phyloP scores from a whole-genome alignment of 768 basidiomycete species.

The Pholiota conissans region DNA sequence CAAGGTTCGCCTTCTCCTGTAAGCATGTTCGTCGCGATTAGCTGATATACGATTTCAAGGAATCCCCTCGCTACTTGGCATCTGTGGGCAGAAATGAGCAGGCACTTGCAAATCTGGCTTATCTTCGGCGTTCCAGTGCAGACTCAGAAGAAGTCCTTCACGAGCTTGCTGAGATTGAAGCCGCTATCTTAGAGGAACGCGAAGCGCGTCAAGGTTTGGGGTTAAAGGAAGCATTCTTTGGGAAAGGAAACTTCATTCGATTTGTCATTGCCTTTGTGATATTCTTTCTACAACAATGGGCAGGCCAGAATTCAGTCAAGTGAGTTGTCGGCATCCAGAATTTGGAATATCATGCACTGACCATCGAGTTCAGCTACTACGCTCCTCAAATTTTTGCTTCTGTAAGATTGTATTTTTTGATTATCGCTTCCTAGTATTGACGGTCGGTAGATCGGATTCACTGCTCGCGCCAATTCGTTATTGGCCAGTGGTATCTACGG shows the following conservation, averaged over 20 bases:
- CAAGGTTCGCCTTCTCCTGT: conserved; percentile 35
- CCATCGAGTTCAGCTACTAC: conserved; percentile 49
- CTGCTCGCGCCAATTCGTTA: conserved; percentile 55
- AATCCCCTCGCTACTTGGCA: conserved; percentile 78
- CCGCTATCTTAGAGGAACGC: conserved; percentile 74
- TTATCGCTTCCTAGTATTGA: neutral
- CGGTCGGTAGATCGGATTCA: conserved; percentile 59
- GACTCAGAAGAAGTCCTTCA: conserved; percentile 47
- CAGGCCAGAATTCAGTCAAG: conserved; percentile 80
- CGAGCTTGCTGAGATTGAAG: conserved; percentile 81
- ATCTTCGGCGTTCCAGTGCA: conserved; percentile 48
- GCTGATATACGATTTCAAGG: conserved; percentile 30
- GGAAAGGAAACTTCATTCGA: conserved; percentile 79
- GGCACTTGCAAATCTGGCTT: conserved; percentile 61
- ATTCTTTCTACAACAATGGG: conserved; percentile 82
- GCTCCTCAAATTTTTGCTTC: conserved; percentile 74
- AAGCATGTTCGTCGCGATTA: neutral
- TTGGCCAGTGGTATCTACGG: conserved; percentile 74
- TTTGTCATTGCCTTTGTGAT: conserved; percentile 85
- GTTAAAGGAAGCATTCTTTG: conserved; percentile 69
- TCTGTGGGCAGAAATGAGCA: conserved; percentile 56
- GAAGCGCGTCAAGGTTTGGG: conserved; percentile 66
- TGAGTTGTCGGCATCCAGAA: conserved; percentile 20
- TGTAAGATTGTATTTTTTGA: conserved; percentile 32
- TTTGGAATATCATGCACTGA: neutral